Evolutionary conservation across 441 rosid species (phyloP).

Genomic region (Eutrema salsugineum): DNA sequence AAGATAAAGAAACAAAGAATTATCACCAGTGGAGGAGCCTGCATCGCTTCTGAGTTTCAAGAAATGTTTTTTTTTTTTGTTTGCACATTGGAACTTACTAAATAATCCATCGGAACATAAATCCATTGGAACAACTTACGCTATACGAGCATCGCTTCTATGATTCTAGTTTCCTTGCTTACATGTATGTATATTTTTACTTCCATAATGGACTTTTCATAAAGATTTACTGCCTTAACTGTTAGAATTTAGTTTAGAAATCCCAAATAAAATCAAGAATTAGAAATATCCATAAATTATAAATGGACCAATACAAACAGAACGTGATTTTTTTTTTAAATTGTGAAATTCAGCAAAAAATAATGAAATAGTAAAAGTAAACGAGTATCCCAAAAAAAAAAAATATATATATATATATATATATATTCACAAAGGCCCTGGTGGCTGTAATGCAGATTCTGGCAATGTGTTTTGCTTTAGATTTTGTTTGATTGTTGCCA

Average conservation of each 20-base stretch:
- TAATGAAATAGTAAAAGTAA: no score
- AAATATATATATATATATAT: no score
- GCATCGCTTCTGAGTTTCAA: not conserved
- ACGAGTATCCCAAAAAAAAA: no score
- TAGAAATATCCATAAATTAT: no score
- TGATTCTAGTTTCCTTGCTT: no score
- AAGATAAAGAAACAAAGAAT: not conserved
- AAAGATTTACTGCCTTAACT: not conserved
- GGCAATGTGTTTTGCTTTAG: conserved; percentile 83
- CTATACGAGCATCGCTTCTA: not conserved
- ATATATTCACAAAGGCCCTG: no score
- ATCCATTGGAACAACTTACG: not conserved
- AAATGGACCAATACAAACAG: no score
- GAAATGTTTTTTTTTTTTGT: not conserved
- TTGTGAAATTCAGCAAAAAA: no score
- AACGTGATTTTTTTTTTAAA: no score
- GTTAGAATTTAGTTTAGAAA: no score
- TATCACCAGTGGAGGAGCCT: not conserved
- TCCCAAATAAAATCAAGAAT: no score
- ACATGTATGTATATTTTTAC: not conserved
- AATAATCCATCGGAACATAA: not conserved
- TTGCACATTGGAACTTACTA: conserved; percentile 5
- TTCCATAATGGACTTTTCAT: not conserved
- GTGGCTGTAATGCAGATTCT: conserved; percentile 72
- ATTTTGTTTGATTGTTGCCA: conserved; percentile 79